A percentile compares a stretch with the other conserved stretches of the same genome.
phyloP scores from a whole-genome alignment of 2,329 filamentous ascomycete species.

The Plectosphaerella cucumerina region DNA sequence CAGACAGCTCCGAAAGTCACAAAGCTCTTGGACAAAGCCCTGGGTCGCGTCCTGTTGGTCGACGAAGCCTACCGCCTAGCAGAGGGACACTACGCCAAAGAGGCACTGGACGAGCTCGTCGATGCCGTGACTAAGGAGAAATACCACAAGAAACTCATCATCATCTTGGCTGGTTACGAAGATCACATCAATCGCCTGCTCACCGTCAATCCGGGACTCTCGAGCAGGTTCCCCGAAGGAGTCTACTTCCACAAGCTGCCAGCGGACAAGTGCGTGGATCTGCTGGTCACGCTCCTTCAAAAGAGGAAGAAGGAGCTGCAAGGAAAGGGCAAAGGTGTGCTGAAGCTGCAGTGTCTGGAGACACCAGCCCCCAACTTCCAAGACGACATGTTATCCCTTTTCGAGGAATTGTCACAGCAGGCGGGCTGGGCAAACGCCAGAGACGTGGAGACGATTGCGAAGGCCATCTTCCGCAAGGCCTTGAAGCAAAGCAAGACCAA shows the following conservation, averaged over 20 bases:
- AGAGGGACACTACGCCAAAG: constrained; percentile 52
- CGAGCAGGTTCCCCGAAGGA: constrained; percentile 60
- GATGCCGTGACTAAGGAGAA: constrained; percentile 49
- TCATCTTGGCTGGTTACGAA: constrained; percentile 68
- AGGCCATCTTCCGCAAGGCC: constrained; percentile 40
- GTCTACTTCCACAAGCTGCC: constrained; percentile 49
- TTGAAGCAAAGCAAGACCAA: constrained; percentile 18
- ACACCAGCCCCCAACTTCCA: constrained; percentile 9
- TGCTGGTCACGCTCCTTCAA: constrained; percentile 30
- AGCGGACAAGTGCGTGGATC: constrained; percentile 35
- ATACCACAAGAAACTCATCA: constrained; percentile 56
- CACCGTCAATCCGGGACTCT: constrained; percentile 56
- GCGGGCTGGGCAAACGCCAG: constrained; percentile 59
- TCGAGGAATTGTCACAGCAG: constrained; percentile 35
- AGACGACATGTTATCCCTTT: constrained; percentile 21
- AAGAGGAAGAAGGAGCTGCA: constrained; percentile 22
- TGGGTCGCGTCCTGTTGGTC: constrained; percentile 66
- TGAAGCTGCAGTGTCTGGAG: constrained; percentile 19
- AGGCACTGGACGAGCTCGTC: constrained; percentile 51
- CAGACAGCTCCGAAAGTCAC: constrained; percentile 63
- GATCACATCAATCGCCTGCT: constrained; percentile 62
- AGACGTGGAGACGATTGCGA: constrained; percentile 53
- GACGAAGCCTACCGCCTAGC: constrained; percentile 68
- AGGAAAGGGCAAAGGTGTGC: constrained; percentile 6
- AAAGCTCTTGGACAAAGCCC: constrained; percentile 52